Evolutionary conservation across 345 rosid genomes (phyloP), one percentile per base, ranked within the genome.

Genomic region (Lepidium africanum): DNA sequence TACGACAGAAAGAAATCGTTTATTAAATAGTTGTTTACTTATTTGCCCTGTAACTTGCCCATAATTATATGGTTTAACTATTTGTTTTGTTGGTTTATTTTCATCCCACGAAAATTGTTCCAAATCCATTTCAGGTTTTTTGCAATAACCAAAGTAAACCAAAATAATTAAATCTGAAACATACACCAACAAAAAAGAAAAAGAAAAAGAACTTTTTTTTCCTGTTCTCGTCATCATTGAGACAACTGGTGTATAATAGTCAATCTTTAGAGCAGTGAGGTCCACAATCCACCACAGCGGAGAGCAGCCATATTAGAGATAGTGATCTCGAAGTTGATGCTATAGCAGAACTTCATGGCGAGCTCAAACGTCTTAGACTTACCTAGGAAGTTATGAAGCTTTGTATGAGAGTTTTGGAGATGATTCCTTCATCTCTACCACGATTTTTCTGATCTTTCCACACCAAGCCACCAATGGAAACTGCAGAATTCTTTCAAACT

Each of bases 281-380:
- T 92, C 92, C 76, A 89, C 86, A 5, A 84, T 79, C 98, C 96
- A 92, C 95, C 95, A 89, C 59, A 89, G 36, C 84, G 84, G 67
- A 92, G 83, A 25, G 63, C 76, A 32, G 89, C 91, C 3, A 90
- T 83, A 30, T 92, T 89, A 12, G 82, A 46, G 0, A 82, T 50
- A 9, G 86, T 87, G 83, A 89, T 92, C 88, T 89, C 96, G 35
- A 92, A 87, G 83, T 89, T 89, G 77, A 92, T 86, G 51, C 92
- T 91, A 10, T 92, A 92, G 63, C 98, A 92, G 79, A 89, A 92
- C 95, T n/a, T n/a, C n/a, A 89, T 89, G 12, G 95, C 86, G 40
- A 92, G 92, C 57, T 89, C 96, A 63, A 92, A 92, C 6, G 89
- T 67, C 8, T 67, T 82, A 5, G 91, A 75, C 21, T 96, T 96